Evolutionary conservation across 2,329 filamentous ascomycete species (phyloP).

Genomic region (Calonectria pseudoreteaudii): DNA sequence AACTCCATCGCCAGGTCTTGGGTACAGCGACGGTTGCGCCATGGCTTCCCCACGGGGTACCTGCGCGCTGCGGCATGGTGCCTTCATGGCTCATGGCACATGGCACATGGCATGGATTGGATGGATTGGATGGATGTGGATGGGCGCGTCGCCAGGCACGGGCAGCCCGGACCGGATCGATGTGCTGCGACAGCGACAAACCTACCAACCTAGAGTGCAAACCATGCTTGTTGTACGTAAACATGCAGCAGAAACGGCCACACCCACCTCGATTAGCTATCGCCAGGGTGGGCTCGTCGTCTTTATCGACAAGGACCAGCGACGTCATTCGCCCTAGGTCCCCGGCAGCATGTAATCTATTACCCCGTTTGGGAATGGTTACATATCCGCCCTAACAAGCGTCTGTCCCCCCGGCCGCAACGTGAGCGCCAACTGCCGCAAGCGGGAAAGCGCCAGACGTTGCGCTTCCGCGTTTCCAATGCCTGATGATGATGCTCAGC

Average conservation of each 20-base stretch:
- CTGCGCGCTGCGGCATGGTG: not conserved
- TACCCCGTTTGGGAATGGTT: slow-evolving; percentile 33
- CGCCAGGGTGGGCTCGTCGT: not conserved
- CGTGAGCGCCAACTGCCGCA: slow-evolving; percentile 38
- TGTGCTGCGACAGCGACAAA: not conserved
- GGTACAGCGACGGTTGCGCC: slow-evolving; percentile 5
- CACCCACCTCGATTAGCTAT: not conserved
- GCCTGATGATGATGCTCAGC: not conserved
- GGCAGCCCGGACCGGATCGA: slow-evolving; percentile 1
- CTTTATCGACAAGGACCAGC: slow-evolving; percentile 32
- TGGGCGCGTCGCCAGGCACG: not conserved
- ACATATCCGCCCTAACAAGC: not conserved
- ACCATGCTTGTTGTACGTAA: not conserved
- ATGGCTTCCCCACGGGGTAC: slow-evolving; percentile 26
- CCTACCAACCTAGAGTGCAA: too few relatives aligned
- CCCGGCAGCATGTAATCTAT: slow-evolving; percentile 30
- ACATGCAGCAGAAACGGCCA: not conserved
- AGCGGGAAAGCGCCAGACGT: slow-evolving; percentile 8
- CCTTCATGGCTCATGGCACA: too few relatives aligned
- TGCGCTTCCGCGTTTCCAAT: not conserved
- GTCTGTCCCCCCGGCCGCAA: not conserved
- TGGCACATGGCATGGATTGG: not conserved
- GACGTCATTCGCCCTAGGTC: not conserved
- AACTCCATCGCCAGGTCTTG: not conserved
- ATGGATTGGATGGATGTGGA: too few relatives aligned